Evolutionary conservation across 1,139 yeast genomes (phyloP), one percentile per base, ranked within the genome.

Genomic region (Blastobotrys proliferans): DNA sequence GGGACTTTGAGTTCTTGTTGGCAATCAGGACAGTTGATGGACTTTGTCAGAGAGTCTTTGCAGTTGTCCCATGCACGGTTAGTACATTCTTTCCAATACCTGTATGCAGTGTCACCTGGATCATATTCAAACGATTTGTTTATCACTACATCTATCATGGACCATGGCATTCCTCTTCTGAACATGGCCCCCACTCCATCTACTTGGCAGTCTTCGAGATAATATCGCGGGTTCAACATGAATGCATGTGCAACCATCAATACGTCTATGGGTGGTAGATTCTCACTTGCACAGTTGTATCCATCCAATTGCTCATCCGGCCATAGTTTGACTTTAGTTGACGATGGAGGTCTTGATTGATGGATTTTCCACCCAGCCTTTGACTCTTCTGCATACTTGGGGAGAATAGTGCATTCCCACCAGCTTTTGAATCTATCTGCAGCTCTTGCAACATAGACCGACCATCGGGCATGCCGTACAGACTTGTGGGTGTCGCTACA

Each of bases 171-270:
- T 0, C 66, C 64, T 38, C 49, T 53, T 16, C 46, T 44, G 39
- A 61, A 57, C 45, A 68, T n/a, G 56, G 41, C 51, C 43, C 16
- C 33, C 36, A 60, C 54, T 14, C 59, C 51, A 43, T 58, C 56
- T 22, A 69, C 57, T 10, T 53, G 44, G 31, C 63, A 60, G 22
- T 58, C 60, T 37, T 67, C 70, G 45, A 63, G 58, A 41, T 52
- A 62, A 1, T 63, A 48, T 24, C 53, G 49, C 1, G 69, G 68
- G 39, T 61, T 62, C 42, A 65, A 51, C 48, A 62, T 46, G 43
- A 60, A 62, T 2, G 68, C 51, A 51, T 70, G 72, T 73, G 73
- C 70, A 1, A 68, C 68, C 66, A 69, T 58, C 4, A 68, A 38
- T 4, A 69, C 63, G 48, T 69, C 73, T 33, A 67, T 48, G 1